A percentile compares a stretch with the other conserved stretches of the same genome.
Evolutionary conservation across 208 protist genomes (phyloP).

Genomic region (Trypanosoma mega): DNA sequence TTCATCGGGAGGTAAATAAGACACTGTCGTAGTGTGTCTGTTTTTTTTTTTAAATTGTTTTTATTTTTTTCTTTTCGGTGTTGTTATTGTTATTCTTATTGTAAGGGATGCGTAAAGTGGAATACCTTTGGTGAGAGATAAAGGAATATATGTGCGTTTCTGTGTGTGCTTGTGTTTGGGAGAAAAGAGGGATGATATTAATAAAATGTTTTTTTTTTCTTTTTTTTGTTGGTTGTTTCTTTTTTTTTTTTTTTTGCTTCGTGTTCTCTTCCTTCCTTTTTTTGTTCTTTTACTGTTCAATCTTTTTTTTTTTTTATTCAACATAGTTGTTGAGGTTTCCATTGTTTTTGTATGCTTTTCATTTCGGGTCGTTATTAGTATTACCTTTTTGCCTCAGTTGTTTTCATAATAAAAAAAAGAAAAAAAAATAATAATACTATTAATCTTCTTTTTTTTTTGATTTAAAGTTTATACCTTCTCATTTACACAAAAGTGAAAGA

Average conservation of each 20-base stretch:
- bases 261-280: too few relatives aligned
- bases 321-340: background rate
- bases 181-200: constrained; percentile 4
- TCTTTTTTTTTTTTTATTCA: background rate
- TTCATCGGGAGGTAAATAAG: constrained; percentile 66
- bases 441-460: background rate
- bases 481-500: too few relatives aligned
- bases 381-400: constrained; percentile 13
- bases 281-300: background rate
- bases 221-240: constrained; percentile 3
- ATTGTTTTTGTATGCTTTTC: constrained; percentile 13
- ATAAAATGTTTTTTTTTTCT: constrained; percentile 2
- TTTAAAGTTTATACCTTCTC: too few relatives aligned
- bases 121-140: too few relatives aligned
- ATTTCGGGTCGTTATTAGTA: too few relatives aligned
- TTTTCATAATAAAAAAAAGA: constrained; percentile 1
- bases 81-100: too few relatives aligned
- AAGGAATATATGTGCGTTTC: too few relatives aligned
- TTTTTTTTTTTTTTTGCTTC: too few relatives aligned
- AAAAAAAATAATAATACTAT: background rate
- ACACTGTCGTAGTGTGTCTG: too few relatives aligned
- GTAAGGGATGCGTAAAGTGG: too few relatives aligned
- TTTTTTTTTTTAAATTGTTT: too few relatives aligned
- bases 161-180: background rate
- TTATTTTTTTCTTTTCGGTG: too few relatives aligned